Conservation (phyloP, 164 flowering plant species). For the Nelumbo lutea region DNA sequence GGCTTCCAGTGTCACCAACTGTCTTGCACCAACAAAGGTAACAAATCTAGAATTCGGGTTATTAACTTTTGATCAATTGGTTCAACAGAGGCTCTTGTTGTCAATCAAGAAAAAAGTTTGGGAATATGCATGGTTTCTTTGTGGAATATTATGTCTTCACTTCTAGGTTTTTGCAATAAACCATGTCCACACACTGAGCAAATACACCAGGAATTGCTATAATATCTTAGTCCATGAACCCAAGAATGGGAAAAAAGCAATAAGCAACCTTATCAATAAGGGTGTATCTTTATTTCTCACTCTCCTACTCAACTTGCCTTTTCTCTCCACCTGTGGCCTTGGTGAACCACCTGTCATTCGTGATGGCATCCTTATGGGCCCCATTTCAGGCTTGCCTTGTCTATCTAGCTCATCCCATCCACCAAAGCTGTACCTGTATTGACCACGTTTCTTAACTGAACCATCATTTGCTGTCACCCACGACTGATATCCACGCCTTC, state of each 20-base stretch:
- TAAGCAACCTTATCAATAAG: constrained; percentile 54
- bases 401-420: constrained; percentile 89
- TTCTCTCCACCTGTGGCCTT: constrained; percentile 16
- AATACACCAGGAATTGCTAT: constrained; percentile 11
- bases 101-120: not conserved
- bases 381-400: constrained; percentile 11
- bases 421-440: constrained; percentile 39
- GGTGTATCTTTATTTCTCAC: constrained; percentile 41
- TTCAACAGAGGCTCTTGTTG: not conserved
- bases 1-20: no score
- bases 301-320: constrained; percentile 36
- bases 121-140: no score
- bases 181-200: not conserved
- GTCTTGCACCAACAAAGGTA: no score
- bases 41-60: no score
- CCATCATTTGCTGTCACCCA: constrained; percentile 36
- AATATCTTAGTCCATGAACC: constrained; percentile 64
- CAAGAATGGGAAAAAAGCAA: constrained; percentile 75
- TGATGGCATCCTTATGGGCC: constrained; percentile 18
- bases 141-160: not conserved
- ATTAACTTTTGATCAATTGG: no score
- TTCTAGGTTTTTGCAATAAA: not conserved
- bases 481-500: constrained; percentile 35
- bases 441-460: constrained; percentile 20
- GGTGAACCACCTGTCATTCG: constrained; percentile 7